Percentiles rank a stretch among this genome's conserved stretches.
Evolutionary conservation across 2,329 filamentous ascomycete genomes (phyloP).

Genomic region (Dendrostoma leiphaemia): DNA sequence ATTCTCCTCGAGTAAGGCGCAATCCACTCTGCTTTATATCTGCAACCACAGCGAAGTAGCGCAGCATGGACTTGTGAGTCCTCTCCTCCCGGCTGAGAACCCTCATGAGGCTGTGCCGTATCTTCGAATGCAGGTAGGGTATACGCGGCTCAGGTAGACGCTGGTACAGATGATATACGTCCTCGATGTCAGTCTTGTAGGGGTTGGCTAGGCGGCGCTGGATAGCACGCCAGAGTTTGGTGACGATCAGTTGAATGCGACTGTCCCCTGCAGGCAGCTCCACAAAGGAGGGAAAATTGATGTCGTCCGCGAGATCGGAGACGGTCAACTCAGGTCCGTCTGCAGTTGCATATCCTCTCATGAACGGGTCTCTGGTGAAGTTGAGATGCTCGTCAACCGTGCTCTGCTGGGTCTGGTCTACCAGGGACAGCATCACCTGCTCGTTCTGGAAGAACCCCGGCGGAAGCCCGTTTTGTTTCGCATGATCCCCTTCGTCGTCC

Average conservation of each 20-base stretch:
- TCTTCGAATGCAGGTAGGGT: constrained; percentile 44
- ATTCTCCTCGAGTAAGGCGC: constrained; percentile 65
- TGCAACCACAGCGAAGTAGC: constrained; percentile 79
- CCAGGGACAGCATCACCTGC: constrained; percentile 50
- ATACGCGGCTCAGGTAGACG: constrained; percentile 52
- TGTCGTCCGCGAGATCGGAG: constrained; percentile 49
- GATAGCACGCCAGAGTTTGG: constrained; percentile 40
- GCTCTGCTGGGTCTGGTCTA: constrained; percentile 47
- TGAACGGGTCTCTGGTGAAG: constrained; percentile 51
- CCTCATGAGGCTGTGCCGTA: constrained; percentile 64
- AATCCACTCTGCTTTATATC: constrained; percentile 78
- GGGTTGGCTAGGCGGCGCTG: constrained; percentile 40
- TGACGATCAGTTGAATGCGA: constrained; percentile 33
- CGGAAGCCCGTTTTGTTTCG: neutral
- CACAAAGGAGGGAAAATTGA: constrained; percentile 42
- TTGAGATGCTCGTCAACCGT: constrained; percentile 53
- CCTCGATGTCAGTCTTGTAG: constrained; percentile 36
- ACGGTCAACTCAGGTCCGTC: constrained; percentile 48
- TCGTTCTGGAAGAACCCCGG: constrained; percentile 22
- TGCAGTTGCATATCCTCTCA: constrained; percentile 50
- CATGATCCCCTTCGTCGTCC: neutral
- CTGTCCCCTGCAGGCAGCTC: constrained; percentile 36
- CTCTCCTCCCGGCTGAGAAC: constrained; percentile 65
- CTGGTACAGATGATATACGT: constrained; percentile 49
- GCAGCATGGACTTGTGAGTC: constrained; percentile 64